Conservation (phyloP, 805 yeast species). For the Wickerhamomyces chambardii region DNA sequence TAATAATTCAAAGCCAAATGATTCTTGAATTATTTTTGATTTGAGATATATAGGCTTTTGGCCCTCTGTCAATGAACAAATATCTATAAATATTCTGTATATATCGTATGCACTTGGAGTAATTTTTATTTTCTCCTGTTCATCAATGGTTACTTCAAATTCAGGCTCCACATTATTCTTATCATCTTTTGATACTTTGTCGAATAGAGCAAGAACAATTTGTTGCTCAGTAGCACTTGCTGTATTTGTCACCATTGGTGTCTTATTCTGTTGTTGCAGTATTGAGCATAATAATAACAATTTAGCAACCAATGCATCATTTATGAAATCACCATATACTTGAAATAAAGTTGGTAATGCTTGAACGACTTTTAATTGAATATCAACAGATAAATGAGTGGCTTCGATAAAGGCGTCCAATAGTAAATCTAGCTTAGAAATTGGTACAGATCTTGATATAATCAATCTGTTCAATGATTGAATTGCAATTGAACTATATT, state of each 20-base stretch:
- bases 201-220: conserved; percentile 69
- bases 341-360: conserved; percentile 69
- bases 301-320: conserved; percentile 46
- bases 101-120: conserved; percentile 59
- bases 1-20: conserved; percentile 71
- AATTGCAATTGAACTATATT: conserved; percentile 61
- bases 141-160: conserved; percentile 35
- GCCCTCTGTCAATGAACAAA: conserved; percentile 59
- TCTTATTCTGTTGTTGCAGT: conserved; percentile 59
- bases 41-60: conserved; percentile 47
- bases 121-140: conserved; percentile 31
- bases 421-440: conserved; percentile 40
- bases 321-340: conserved; percentile 45
- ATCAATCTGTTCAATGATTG: conserved; percentile 63
- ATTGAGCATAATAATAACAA: conserved; percentile 63
- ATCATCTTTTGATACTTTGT: conserved; percentile 41
- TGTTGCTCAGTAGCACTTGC: conserved; percentile 94
- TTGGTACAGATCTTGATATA: conserved; percentile 43
- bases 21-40: conserved; percentile 43
- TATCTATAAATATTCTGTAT: conserved; percentile 57
- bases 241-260: conserved; percentile 75
- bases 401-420: conserved; percentile 67
- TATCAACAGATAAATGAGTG: conserved; percentile 66
- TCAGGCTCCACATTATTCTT: conserved; percentile 14
- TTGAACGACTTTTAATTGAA: conserved; percentile 82